A percentile compares a stretch with the other conserved stretches of the same genome.
Conservation (phyloP, 106 monocot species). For the Allium fistulosum region DNA sequence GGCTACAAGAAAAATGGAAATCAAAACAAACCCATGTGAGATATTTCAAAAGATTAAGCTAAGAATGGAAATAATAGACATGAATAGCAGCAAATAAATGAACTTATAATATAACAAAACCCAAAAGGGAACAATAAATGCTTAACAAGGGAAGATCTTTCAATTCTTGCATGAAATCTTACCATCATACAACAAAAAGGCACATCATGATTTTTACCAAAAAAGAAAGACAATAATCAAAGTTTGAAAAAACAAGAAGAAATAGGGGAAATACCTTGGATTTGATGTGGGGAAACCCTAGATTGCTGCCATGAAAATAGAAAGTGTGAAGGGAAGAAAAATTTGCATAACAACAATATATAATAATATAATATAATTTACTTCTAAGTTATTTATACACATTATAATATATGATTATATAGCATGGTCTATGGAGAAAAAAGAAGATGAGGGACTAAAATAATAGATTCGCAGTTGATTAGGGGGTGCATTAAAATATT, state of each 20-base stretch:
- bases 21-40: background rate
- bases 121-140: background rate
- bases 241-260: background rate
- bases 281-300: slow-evolving; percentile 8
- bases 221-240: background rate
- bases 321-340: slow-evolving; percentile 1
- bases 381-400: too few relatives aligned
- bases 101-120: too few relatives aligned
- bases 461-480: slow-evolving; percentile 11
- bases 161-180: slow-evolving; percentile 6
- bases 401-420: background rate
- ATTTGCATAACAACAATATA: background rate
- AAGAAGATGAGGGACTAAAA: slow-evolving; percentile 7
- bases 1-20: background rate
- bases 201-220: slow-evolving; percentile 5
- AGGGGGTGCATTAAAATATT: slow-evolving; percentile 11
- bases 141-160: slow-evolving; percentile 6
- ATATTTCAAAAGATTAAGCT: background rate
- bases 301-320: slow-evolving; percentile 2
- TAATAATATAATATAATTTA: too few relatives aligned
- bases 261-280: slow-evolving; percentile 2
- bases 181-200: background rate
- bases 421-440: background rate
- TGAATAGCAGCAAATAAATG: too few relatives aligned
- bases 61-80: background rate